A percentile compares a stretch with the other conserved stretches of the same genome.
phyloP scores from a whole-genome alignment of 2,329 filamentous ascomycete species.

The Chaetomiaceae sp. region DNA sequence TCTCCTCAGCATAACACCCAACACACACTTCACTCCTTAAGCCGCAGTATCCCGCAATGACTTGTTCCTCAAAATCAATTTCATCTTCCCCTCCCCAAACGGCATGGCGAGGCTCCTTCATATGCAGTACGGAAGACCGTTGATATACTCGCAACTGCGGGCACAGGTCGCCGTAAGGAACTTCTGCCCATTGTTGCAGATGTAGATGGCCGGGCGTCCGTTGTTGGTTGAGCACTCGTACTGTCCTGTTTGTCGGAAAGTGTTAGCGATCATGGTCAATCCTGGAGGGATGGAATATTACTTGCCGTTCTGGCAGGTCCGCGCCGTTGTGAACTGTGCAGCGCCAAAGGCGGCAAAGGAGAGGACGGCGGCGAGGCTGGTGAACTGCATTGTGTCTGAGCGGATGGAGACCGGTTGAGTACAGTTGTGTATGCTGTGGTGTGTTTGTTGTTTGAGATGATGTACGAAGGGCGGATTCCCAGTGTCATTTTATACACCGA shows the following conservation, averaged over 20 bases:
- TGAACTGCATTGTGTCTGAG: neutral
- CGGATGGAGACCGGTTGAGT: neutral
- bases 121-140: neutral
- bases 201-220: neutral
- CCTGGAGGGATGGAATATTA: neutral
- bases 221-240: neutral
- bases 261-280: neutral
- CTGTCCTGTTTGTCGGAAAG: neutral
- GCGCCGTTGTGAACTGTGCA: neutral
- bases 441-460: neutral
- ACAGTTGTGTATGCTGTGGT: neutral
- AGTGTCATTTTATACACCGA: neutral
- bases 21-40: no score
- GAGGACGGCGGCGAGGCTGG: neutral
- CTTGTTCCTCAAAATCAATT: no score
- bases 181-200: neutral
- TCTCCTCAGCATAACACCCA: no score
- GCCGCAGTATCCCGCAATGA: no score
- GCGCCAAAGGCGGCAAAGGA: neutral
- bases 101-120: no score
- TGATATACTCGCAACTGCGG: neutral
- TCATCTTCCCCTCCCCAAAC: no score
- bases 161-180: neutral
- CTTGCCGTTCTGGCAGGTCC: neutral
- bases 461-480: neutral